These are phyloP conservation scores for Meira miltonrushii DNA, from an alignment of 1,284 basidiomycete species.

Conservation along the genomic window DNA sequence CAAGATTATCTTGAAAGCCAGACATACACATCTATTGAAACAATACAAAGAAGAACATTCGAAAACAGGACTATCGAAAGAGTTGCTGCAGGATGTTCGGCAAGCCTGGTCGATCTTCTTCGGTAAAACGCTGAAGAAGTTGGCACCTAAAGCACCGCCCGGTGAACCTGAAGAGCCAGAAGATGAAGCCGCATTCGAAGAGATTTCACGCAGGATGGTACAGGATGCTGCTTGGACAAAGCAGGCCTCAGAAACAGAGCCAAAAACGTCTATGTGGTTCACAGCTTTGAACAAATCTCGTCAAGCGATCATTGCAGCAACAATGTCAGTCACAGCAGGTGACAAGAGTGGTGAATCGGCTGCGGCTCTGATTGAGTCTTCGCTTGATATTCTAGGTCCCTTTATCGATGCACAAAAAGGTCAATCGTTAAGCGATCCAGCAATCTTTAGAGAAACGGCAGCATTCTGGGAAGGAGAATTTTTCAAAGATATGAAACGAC, in stretches of 20 bases:
- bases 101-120: constrained; percentile 44
- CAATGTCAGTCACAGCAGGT: constrained; percentile 34
- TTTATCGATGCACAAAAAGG: constrained; percentile 54
- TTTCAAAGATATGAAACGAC: constrained; percentile 84
- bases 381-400: constrained; percentile 41
- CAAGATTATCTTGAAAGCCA: constrained; percentile 64
- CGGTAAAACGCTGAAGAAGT: constrained; percentile 32
- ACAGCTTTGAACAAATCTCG: constrained; percentile 41
- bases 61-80: constrained; percentile 19
- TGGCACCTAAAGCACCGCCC: constrained; percentile 44
- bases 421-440: constrained; percentile 75
- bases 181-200: constrained; percentile 47
- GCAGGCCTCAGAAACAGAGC: constrained; percentile 32
- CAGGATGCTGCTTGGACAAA: constrained; percentile 37
- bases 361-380: constrained; percentile 32
- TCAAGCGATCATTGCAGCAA: constrained; percentile 42
- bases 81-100: constrained; percentile 34
- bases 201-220: constrained; percentile 25
- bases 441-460: constrained; percentile 76
- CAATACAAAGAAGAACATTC: constrained; percentile 25
- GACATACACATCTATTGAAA: constrained; percentile 59
- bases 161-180: constrained; percentile 27
- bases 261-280: constrained; percentile 49
- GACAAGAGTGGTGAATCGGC: constrained; percentile 26
- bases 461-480: constrained; percentile 85